Conservation (phyloP, 139 green algal genomes). For the Pycnococcus provasolii region DNA sequence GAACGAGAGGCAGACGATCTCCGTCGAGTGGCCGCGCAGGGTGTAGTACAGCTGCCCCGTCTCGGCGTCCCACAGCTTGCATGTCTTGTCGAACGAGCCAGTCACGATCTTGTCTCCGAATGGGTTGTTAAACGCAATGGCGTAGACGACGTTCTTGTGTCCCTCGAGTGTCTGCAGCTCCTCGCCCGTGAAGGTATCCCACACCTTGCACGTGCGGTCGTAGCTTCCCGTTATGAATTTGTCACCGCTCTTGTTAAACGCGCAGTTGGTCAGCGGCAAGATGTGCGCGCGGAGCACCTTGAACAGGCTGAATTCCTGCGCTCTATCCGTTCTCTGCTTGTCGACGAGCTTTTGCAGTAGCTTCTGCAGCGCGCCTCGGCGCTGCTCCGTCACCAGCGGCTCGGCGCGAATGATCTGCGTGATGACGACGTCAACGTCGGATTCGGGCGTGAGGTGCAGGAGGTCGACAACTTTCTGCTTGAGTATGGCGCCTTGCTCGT, state of each 20-base stretch:
- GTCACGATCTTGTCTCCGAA: slow-evolving; percentile 62
- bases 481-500: slow-evolving; percentile 42
- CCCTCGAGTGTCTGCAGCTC: slow-evolving; percentile 61
- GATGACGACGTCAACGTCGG: slow-evolving; percentile 52
- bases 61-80: slow-evolving; percentile 51
- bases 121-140: slow-evolving; percentile 68
- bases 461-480: slow-evolving; percentile 54
- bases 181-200: slow-evolving; percentile 55
- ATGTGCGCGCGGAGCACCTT: slow-evolving; percentile 61
- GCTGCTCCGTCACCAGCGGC: slow-evolving; percentile 46
- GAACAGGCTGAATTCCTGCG: slow-evolving; percentile 47
- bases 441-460: slow-evolving; percentile 47
- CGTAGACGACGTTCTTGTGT: slow-evolving; percentile 70
- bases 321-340: slow-evolving; percentile 44
- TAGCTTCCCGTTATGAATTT: slow-evolving; percentile 66
- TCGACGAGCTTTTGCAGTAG: slow-evolving; percentile 43
- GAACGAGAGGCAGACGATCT: slow-evolving; percentile 65
- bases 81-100: slow-evolving; percentile 58
- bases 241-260: slow-evolving; percentile 66
- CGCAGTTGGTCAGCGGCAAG: slow-evolving; percentile 65
- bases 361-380: slow-evolving; percentile 38
- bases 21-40: slow-evolving; percentile 51
- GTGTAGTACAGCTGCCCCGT: slow-evolving; percentile 52
- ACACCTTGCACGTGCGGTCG: slow-evolving; percentile 67
- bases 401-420: slow-evolving; percentile 49